Evolutionary conservation across 108 stramenopile species (phyloP).

Genomic region (Aurantiochytrium sp.): DNA sequence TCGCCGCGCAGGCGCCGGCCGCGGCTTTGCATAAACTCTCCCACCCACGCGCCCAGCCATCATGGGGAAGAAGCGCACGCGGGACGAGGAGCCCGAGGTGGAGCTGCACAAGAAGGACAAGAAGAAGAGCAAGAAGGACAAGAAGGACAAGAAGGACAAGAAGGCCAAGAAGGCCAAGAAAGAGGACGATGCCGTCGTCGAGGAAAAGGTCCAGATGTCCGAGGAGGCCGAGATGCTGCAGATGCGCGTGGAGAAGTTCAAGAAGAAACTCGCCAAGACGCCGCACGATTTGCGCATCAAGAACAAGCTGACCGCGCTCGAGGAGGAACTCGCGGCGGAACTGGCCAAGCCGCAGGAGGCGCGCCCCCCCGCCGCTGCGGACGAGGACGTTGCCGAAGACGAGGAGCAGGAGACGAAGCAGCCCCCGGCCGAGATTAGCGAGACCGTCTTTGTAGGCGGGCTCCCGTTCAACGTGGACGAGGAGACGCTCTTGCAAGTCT

Average conservation of each 20-base stretch:
- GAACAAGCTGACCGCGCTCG: not conserved
- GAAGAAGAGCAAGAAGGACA: not conserved
- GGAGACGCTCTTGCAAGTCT: conserved; percentile 27
- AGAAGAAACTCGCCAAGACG: not conserved
- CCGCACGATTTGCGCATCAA: not conserved
- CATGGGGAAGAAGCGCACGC: not conserved
- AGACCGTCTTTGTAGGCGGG: not conserved
- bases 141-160: conserved; percentile 4
- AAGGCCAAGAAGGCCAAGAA: not conserved
- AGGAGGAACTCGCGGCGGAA: not conserved
- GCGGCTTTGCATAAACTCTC: too few species aligned
- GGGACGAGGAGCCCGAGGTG: not conserved
- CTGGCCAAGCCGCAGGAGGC: not conserved
- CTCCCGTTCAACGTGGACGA: conserved; percentile 32
- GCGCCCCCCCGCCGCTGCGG: not conserved
- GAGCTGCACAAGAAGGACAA: not conserved
- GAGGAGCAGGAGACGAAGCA: not conserved
- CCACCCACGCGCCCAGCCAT: too few species aligned
- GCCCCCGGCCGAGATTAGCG: too few species aligned
- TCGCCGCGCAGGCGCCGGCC: too few species aligned
- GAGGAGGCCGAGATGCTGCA: conserved; percentile 60
- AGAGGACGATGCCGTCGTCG: not conserved
- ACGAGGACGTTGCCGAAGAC: conserved; percentile 34
- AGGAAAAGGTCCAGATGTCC: not conserved
- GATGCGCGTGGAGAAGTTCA: conserved; percentile 1